phyloP scores from a whole-genome alignment of 1,284 basidiomycete genomes.

The Boletus albobrunnescens region DNA sequence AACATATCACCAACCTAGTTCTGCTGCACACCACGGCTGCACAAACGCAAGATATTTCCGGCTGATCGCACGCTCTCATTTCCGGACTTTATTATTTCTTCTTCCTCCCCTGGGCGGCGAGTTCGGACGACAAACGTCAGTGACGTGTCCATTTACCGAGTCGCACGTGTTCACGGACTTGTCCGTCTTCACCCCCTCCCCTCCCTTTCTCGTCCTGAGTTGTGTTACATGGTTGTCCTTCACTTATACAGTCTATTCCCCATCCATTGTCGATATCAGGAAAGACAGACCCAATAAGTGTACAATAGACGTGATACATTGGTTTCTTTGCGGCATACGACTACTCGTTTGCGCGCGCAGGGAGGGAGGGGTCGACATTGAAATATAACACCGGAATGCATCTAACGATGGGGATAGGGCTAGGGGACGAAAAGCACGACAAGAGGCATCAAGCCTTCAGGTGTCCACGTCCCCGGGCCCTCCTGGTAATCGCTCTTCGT shows the following conservation, averaged over 20 bases:
- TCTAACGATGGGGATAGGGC: no score
- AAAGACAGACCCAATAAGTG: not conserved
- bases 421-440: no score
- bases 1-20: constrained; percentile 29
- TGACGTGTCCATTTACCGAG: not conserved
- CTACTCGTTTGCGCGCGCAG: not conserved
- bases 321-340: not conserved
- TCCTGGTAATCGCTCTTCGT: constrained; percentile 35
- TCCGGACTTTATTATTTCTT: not conserved
- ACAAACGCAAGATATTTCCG: not conserved
- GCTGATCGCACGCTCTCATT: not conserved
- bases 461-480: not conserved
- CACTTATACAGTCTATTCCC: not conserved
- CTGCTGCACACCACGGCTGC: not conserved
- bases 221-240: not conserved
- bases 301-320: constrained; percentile 1
- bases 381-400: no score
- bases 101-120: not conserved
- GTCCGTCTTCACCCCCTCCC: not conserved
- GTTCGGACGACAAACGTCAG: not conserved
- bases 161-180: not conserved
- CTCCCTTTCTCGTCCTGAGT: not conserved
- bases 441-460: no score
- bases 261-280: constrained; percentile 1
- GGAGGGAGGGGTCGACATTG: not conserved